Evolutionary conservation across 2,329 filamentous ascomycete genomes (phyloP).

Genomic region (Lachnellula suecica): DNA sequence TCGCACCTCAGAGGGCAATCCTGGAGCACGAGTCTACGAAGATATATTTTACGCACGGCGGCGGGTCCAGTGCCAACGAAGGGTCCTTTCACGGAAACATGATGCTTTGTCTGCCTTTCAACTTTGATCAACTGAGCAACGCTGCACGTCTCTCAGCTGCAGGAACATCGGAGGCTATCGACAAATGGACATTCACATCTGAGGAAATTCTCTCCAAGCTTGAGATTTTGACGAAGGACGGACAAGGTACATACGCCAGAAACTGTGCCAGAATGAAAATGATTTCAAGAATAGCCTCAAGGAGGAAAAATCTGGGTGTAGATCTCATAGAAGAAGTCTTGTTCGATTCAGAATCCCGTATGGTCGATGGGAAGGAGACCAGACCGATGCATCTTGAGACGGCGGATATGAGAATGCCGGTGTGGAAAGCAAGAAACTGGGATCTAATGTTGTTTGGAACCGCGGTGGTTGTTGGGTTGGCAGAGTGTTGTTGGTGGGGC

Average conservation of each 20-base stretch:
- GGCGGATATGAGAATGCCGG: conserved; percentile 4
- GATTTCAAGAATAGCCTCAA: not conserved
- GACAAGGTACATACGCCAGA: not conserved
- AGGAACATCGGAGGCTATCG: not conserved
- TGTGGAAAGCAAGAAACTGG: conserved; percentile 2
- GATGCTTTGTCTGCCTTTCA: not conserved
- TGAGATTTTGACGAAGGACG: conserved; percentile 60
- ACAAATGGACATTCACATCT: conserved; percentile 55
- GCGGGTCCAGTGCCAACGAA: conserved; percentile 4
- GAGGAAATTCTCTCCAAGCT: conserved; percentile 63
- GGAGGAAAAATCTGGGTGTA: not conserved
- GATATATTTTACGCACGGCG: conserved; percentile 3
- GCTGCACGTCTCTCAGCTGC: not conserved
- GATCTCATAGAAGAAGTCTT: conserved; percentile 1
- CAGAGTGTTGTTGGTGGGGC: not conserved
- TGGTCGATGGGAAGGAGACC: not conserved
- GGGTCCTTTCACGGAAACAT: conserved; percentile 1
- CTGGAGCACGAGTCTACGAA: conserved; percentile 1
- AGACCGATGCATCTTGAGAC: conserved; percentile 3
- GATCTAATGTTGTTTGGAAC: not conserved
- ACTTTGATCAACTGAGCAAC: conserved; percentile 2
- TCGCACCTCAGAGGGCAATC: conserved; percentile 1
- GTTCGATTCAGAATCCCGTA: not conserved
- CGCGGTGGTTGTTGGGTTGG: not conserved
- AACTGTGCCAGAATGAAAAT: not conserved